Evolutionary conservation across 371 early-diverging fungal genomes (phyloP).

Genomic region (Syncephalastrum monosporum): DNA sequence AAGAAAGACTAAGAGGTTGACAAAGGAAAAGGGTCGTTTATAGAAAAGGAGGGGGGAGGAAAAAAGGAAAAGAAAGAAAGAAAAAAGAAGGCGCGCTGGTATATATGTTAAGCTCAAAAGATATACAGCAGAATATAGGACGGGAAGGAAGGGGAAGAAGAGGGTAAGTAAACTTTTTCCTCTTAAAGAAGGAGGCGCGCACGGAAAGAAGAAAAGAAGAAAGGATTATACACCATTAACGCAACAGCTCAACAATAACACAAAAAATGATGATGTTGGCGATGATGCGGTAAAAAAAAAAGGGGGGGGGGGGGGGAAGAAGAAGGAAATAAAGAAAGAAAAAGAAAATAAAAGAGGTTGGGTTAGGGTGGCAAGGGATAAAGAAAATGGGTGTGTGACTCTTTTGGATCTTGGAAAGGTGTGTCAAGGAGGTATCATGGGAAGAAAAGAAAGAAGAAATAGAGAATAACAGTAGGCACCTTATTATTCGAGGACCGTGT

Average conservation of each 20-base stretch:
- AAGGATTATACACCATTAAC: slow-evolving; percentile 2
- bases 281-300: slow-evolving; percentile 4
- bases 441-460: slow-evolving; percentile 2
- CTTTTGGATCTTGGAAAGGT: neutral
- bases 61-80: neutral
- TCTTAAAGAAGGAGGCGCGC: slow-evolving; percentile 1
- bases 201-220: too few species aligned
- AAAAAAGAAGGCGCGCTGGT: neutral
- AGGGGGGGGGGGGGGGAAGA: neutral
- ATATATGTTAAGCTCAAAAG: slow-evolving; percentile 2
- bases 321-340: neutral
- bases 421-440: neutral
- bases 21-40: neutral
- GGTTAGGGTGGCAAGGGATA: neutral
- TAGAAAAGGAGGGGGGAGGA: neutral
- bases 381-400: slow-evolving; percentile 4
- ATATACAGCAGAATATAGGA: slow-evolving; percentile 7
- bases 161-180: neutral
- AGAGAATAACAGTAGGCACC: slow-evolving; percentile 1
- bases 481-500: slow-evolving; percentile 2
- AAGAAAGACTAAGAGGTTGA: too few species aligned
- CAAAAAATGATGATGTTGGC: neutral
- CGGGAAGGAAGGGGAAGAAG: neutral
- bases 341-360: slow-evolving; percentile 2
- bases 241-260: neutral